Evolutionary conservation across 768 basidiomycete species (phyloP), one percentile per base, ranked within the genome.

Genomic region (Pleurotus djamor): DNA sequence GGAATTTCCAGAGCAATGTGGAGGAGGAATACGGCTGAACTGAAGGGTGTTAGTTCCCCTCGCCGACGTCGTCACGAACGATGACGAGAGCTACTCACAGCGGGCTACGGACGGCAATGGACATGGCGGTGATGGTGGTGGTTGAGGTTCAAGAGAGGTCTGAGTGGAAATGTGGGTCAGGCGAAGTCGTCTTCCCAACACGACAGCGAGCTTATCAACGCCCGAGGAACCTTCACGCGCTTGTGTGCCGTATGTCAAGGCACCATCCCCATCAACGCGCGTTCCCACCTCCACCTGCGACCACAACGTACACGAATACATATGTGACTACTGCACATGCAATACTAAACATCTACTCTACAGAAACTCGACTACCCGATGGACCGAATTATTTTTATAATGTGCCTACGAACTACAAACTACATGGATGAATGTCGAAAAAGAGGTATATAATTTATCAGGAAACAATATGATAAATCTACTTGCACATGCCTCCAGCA

Each of bases 1-100:
- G 92, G 92, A 4, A 84, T 79, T 69, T 94, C 92, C 58, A 93
- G 75, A 4, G 87, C 89, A 65, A 92, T 83, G 66, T 94, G 92
- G 33, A 94, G 72, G 41, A 94, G 76, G 72, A 94, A 94, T 1
- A 92, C 79, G 16, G 74, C 72, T 3, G 91, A 83, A 9, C 88
- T 89, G 71, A 69, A 45, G 43, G 41, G 14, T 28, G n/a, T 35
- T 21, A 47, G 33, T 21, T 9, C 16, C 41, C 48, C 45, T 14
- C 16, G 49, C 58, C 3, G 37, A 34, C 16, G 8, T 28, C 28
- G 16, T 33, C 12, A 54, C 14, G 44, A 5, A 48, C 17, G 35
- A 1, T 34, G 10, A 10, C 8, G 28, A 43, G 56, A 9, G 21
- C 7, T n/a, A 58, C 80, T 65, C 63, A 81, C 79, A 81, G 57